Conservation (phyloP, 768 basidiomycete genomes). For the Naganishia friedmannii region DNA sequence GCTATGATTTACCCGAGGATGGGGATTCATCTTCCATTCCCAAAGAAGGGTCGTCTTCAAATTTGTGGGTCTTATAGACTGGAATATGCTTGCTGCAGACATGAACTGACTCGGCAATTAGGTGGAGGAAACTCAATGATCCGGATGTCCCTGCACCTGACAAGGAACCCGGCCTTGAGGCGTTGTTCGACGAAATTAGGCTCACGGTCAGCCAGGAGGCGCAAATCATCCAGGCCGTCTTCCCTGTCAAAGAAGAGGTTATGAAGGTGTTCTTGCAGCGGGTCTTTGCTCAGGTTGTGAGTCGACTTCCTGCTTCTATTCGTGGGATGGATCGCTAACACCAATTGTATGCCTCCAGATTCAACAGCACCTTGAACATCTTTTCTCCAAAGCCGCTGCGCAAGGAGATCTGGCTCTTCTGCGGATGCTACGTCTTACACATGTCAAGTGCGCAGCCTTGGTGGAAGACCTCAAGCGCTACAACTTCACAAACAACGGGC, state of each 20-base stretch:
- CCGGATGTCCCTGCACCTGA: conserved; percentile 74
- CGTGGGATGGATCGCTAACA: not conserved
- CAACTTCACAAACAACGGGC: conserved; percentile 64
- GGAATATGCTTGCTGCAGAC: not conserved
- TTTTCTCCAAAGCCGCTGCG: conserved; percentile 69
- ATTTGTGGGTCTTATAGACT: not conserved
- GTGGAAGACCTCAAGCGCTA: conserved; percentile 90
- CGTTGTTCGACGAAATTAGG: conserved; percentile 81
- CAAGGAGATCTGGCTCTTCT: conserved; percentile 87
- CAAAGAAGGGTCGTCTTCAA: not conserved
- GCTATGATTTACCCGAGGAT: conserved; percentile 55
- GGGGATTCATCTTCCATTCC: conserved; percentile 23
- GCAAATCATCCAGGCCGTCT: conserved; percentile 97
- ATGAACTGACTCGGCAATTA: conserved; percentile 48
- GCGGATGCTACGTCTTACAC: conserved; percentile 82
- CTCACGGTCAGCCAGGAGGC: conserved; percentile 90
- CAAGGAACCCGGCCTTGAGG: conserved; percentile 71
- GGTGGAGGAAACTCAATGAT: conserved; percentile 78
- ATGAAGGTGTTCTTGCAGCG: conserved; percentile 98
- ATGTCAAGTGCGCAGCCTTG: conserved; percentile 69
- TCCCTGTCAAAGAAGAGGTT: conserved; percentile 90
- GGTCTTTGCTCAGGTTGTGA: conserved; percentile 93
- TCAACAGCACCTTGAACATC: conserved; percentile 89
- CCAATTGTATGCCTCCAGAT: conserved; percentile 60
- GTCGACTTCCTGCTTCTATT: conserved; percentile 44